A percentile compares a stretch with the other conserved stretches of the same genome.
Conservation (phyloP, 2,329 filamentous ascomycete genomes). For the Sclerotinia spermophila region DNA sequence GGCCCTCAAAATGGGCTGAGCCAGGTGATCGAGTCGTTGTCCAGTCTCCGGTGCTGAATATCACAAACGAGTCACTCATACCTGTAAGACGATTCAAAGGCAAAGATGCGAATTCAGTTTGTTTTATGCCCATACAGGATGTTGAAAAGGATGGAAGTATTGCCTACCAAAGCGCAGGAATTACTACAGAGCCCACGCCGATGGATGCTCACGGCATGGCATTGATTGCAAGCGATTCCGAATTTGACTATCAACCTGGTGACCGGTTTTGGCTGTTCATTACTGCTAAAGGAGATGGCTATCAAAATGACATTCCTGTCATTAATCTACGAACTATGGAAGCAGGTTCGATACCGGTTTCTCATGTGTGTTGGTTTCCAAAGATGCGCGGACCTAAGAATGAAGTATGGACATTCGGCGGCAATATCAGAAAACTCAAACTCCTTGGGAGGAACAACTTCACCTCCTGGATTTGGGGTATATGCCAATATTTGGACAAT, state of each 20-base stretch:
- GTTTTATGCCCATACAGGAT: slow-evolving; percentile 27
- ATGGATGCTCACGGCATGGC: slow-evolving; percentile 29
- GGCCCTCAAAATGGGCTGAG: slow-evolving; percentile 26
- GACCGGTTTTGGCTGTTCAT: slow-evolving; percentile 30
- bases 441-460: slow-evolving; percentile 19
- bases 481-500: slow-evolving; percentile 27
- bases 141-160: slow-evolving; percentile 28
- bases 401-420: slow-evolving; percentile 30
- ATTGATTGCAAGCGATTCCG: slow-evolving; percentile 20
- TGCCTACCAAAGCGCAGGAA: slow-evolving; percentile 21
- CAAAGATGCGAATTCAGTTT: slow-evolving; percentile 26
- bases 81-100: slow-evolving; percentile 27
- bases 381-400: slow-evolving; percentile 21
- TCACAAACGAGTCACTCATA: slow-evolving; percentile 20
- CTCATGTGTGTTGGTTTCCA: slow-evolving; percentile 30
- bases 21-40: slow-evolving; percentile 26
- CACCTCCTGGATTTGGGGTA: slow-evolving; percentile 24
- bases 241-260: slow-evolving; percentile 23
- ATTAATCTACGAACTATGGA: slow-evolving; percentile 30
- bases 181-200: slow-evolving; percentile 12
- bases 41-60: slow-evolving; percentile 26
- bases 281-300: slow-evolving; percentile 4
- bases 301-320: slow-evolving; percentile 23
- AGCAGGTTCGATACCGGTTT: slow-evolving; percentile 22
- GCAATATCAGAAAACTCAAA: slow-evolving; percentile 22